Percentiles rank a stretch among this genome's conserved stretches.
Conservation (phyloP, 768 basidiomycete genomes). For the Tephrocybe sp. region DNA sequence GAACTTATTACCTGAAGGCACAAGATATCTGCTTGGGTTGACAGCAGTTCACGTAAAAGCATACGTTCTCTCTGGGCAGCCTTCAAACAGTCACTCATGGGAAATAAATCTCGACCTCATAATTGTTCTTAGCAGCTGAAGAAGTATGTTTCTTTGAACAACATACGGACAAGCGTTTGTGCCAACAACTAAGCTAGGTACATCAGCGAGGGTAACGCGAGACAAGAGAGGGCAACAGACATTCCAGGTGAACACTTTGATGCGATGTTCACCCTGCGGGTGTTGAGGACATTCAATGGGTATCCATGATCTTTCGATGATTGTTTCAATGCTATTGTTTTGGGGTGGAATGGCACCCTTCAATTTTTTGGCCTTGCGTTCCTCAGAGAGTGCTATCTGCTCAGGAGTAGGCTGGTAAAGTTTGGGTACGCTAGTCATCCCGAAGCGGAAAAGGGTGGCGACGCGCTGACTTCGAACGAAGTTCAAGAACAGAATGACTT, state of each 20-base stretch:
- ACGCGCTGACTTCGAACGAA: conserved; percentile 3
- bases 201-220: conserved; percentile 10
- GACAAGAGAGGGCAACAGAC: conserved; percentile 42
- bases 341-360: conserved; percentile 7
- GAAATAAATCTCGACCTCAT: conserved; percentile 77
- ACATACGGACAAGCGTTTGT: conserved; percentile 77
- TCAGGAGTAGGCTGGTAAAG: conserved; percentile 41
- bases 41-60: conserved; percentile 72
- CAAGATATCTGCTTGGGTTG: conserved; percentile 73
- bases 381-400: conserved; percentile 52
- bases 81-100: conserved; percentile 82
- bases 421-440: conserved; percentile 10
- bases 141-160: not conserved
- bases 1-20: conserved; percentile 70
- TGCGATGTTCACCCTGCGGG: conserved; percentile 22
- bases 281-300: conserved; percentile 21
- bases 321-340: conserved; percentile 19
- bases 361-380: conserved; percentile 43
- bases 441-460: conserved; percentile 4
- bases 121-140: not conserved
- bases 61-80: conserved; percentile 69
- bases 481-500: conserved; percentile 2
- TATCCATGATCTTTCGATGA: conserved; percentile 41
- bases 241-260: conserved; percentile 82
- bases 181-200: conserved; percentile 57